phyloP scores from a whole-genome alignment of 1,139 yeast species.

The Scheffersomyces cryptocercus region DNA sequence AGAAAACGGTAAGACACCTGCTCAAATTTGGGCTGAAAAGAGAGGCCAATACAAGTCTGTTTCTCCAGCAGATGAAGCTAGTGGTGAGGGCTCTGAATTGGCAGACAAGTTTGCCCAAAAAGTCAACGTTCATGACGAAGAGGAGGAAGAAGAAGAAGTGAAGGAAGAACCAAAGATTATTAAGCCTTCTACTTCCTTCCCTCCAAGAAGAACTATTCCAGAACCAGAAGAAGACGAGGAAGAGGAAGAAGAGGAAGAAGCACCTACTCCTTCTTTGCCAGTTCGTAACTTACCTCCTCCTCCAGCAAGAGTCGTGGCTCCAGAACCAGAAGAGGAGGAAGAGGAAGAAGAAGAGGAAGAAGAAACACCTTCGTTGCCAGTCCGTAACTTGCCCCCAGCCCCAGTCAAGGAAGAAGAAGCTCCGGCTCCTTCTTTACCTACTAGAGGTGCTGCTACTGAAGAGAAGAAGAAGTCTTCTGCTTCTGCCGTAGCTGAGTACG shows the following conservation, averaged over 20 bases:
- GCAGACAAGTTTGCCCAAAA: slow-evolving; percentile 7
- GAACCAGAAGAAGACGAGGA: slow-evolving; percentile 29
- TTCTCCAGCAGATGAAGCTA: slow-evolving; percentile 21
- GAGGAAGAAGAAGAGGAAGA: slow-evolving; percentile 16
- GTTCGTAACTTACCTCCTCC: slow-evolving; percentile 22
- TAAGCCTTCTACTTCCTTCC: slow-evolving; percentile 22
- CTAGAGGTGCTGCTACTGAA: slow-evolving; percentile 7
- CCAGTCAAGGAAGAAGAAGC: slow-evolving; percentile 11
- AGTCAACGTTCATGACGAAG: slow-evolving; percentile 4
- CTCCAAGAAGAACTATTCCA: slow-evolving; percentile 14
- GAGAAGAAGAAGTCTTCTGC: slow-evolving; percentile 22
- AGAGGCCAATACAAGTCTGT: slow-evolving; percentile 63
- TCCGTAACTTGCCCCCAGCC: slow-evolving; percentile 24
- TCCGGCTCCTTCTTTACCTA: slow-evolving; percentile 9
- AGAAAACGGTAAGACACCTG: slow-evolving; percentile 85
- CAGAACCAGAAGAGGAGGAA: slow-evolving; percentile 12
- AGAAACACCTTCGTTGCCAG: slow-evolving; percentile 15
- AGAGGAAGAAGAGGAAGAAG: slow-evolving; percentile 15
- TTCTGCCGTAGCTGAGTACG: slow-evolving; percentile 64
- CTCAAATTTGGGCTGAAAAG: slow-evolving; percentile 94
- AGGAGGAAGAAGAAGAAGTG: slow-evolving; percentile 17
- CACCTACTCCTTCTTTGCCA: slow-evolving; percentile 25
- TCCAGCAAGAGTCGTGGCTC: slow-evolving; percentile 11
- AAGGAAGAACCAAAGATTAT: slow-evolving; percentile 24
- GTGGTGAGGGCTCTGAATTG: slow-evolving; percentile 3